Evolutionary conservation across 2,329 filamentous ascomycete species (phyloP).

Genomic region (Trichothecium sympodiale): DNA sequence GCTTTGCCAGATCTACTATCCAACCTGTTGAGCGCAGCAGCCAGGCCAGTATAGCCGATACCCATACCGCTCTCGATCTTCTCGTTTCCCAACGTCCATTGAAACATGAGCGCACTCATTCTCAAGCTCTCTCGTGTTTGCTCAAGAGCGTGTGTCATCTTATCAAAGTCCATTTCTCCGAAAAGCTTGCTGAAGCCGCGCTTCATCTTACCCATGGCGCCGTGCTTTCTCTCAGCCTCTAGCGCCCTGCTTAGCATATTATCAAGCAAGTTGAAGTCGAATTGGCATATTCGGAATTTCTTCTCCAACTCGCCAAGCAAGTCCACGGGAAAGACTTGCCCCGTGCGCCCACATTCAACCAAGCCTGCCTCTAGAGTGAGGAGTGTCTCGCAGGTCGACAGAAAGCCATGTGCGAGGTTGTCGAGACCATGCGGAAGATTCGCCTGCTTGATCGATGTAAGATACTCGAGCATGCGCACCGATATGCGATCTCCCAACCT

Average conservation of each 20-base stretch:
- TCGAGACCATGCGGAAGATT: constrained; percentile 43
- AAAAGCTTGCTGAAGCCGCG: constrained; percentile 55
- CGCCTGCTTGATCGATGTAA: constrained; percentile 40
- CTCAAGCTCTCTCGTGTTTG: constrained; percentile 50
- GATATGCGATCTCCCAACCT: constrained; percentile 52
- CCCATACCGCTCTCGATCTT: constrained; percentile 49
- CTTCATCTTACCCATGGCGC: constrained; percentile 46
- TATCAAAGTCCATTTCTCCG: constrained; percentile 48
- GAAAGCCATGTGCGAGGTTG: constrained; percentile 51
- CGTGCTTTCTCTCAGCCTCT: constrained; percentile 46
- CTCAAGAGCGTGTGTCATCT: constrained; percentile 43
- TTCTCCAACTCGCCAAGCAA: constrained; percentile 53
- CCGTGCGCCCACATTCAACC: constrained; percentile 36
- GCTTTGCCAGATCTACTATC: constrained; percentile 9
- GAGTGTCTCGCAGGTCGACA: constrained; percentile 54
- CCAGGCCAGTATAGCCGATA: constrained; percentile 57
- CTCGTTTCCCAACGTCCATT: constrained; percentile 50
- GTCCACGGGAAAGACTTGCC: constrained; percentile 45
- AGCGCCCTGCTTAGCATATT: constrained; percentile 51
- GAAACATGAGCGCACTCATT: constrained; percentile 53
- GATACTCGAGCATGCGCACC: constrained; percentile 53
- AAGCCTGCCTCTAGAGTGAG: constrained; percentile 60
- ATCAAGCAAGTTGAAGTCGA: constrained; percentile 52
- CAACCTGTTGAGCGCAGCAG: constrained; percentile 45
- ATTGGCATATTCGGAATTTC: constrained; percentile 49